Evolutionary conservation across 805 yeast species (phyloP).

Genomic region (Metschnikowia borealis): DNA sequence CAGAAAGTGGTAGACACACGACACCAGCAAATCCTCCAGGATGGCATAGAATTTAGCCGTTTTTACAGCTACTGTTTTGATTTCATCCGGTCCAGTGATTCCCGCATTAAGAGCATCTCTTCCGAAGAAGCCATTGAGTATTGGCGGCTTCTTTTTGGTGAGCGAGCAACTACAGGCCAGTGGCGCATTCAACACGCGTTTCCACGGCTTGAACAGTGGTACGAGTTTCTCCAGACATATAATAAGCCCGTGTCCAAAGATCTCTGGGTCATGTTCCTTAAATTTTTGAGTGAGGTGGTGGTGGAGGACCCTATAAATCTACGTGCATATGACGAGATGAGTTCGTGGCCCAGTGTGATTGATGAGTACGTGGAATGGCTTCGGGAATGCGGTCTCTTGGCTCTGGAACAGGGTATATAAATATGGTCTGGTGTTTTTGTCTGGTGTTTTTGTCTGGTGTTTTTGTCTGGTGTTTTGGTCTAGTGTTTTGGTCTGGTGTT

Average conservation of each 20-base stretch:
- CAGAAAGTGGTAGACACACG: slow-evolving; percentile 10
- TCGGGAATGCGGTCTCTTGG: slow-evolving; percentile 22
- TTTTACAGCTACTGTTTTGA: slow-evolving; percentile 72
- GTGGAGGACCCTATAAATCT: slow-evolving; percentile 46
- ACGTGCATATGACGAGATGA: slow-evolving; percentile 64
- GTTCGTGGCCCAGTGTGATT: slow-evolving; percentile 89
- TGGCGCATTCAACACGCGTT: slow-evolving; percentile 1
- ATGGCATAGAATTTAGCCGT: slow-evolving; percentile 43
- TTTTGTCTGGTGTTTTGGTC: too few species aligned
- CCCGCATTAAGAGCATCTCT: slow-evolving; percentile 46
- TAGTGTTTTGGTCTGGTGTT: too few species aligned
- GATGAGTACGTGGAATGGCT: slow-evolving; percentile 75
- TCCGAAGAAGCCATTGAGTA: slow-evolving; percentile 65
- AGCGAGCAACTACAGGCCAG: neutral
- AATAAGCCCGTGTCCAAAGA: slow-evolving; percentile 60
- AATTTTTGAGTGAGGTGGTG: slow-evolving; percentile 53
- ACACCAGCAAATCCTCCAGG: slow-evolving; percentile 15
- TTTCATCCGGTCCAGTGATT: slow-evolving; percentile 56
- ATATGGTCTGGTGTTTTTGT: neutral
- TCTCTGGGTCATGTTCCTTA: slow-evolving; percentile 79
- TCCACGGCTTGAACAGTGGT: slow-evolving; percentile 52
- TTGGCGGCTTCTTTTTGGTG: slow-evolving; percentile 65
- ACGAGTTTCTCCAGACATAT: slow-evolving; percentile 45
- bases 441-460: too few species aligned
- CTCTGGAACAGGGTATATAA: neutral